These are phyloP conservation scores for Verticillium dahliae DNA, from an alignment of 2,329 filamentous ascomycete species.

Conservation along the genomic window DNA sequence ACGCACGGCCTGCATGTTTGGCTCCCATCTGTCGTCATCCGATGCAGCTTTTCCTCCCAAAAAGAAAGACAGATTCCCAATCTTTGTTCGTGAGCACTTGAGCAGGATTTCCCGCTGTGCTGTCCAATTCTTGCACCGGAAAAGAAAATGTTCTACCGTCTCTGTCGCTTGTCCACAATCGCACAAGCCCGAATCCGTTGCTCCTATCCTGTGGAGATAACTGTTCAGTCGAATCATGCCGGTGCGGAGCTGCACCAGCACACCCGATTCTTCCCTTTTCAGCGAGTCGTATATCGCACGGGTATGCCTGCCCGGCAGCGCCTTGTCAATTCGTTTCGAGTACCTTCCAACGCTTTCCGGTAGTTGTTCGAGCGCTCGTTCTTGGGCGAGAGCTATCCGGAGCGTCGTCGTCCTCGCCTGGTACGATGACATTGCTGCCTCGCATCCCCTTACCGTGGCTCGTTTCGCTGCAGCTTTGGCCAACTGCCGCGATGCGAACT, in stretches of 20 bases:
- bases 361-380: slow-evolving; percentile 1
- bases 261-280: slow-evolving; percentile 11
- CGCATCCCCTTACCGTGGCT: background rate
- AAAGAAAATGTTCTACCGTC: slow-evolving; percentile 19
- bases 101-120: slow-evolving; percentile 1
- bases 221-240: slow-evolving; percentile 12
- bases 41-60: slow-evolving; percentile 6
- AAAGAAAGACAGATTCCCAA: slow-evolving; percentile 5
- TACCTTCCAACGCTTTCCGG: slow-evolving; percentile 9
- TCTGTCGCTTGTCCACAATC: slow-evolving; percentile 13
- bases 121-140: slow-evolving; percentile 19
- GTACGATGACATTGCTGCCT: background rate
- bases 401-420: too few relatives aligned
- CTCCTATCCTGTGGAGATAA: slow-evolving; percentile 7
- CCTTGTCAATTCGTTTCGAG: slow-evolving; percentile 11
- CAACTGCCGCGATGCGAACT: background rate
- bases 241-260: slow-evolving; percentile 13
- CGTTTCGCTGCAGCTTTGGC: background rate
- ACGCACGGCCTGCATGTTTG: slow-evolving; percentile 3
- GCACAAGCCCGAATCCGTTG: slow-evolving; percentile 3
- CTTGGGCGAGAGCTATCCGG: background rate
- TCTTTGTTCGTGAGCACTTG: slow-evolving; percentile 2
- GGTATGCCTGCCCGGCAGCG: slow-evolving; percentile 11
- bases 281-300: slow-evolving; percentile 11
- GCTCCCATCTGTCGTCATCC: slow-evolving; percentile 4